Evolutionary conservation across 2,329 filamentous ascomycete genomes (phyloP), one percentile per base, ranked within the genome.

Genomic region (Colletotrichum sp.): DNA sequence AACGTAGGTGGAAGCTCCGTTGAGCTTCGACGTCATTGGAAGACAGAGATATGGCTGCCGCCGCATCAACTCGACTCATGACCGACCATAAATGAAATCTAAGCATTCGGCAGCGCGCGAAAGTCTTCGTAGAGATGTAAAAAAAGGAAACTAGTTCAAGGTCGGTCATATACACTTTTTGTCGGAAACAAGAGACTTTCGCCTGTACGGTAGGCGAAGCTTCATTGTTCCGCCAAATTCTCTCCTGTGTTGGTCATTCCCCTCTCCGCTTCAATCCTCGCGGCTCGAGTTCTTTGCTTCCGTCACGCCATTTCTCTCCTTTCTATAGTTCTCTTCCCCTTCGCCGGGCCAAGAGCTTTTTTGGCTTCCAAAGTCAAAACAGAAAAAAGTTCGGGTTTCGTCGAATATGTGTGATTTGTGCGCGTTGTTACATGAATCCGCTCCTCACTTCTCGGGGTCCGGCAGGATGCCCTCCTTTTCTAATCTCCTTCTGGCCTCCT

Each of bases 391-490:
- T 63, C 59, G 30, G 30, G 59, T 34, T 36, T 52, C 69, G 69
- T 59, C 60, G 69, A 66, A 44, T 39, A 64, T 55, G 15, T 64
- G 67, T 25, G 15, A 19, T 69, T 57, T 30, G 30, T 16, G 28
- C n/a, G 57, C 48, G 55, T 68, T 16, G 15, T 59, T n/a, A 64
- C 32, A 57, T 48, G 34, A 86, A 80, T 84, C 91, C 90, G 87
- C 91, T 90, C 85, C 92, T 90, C 75, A 77, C 74, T 91, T 86
- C 79, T 88, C 86, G 55, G 94, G 94, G 82, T 98, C 96, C 82
- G 95, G 92, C 83, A 98, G 88, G 83, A 98, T 96, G 76, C 97
- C 97, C 89, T 99, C 97, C 76, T 93, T 94, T 89, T 99, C 97
- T 91, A 99, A 93, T 88, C 97, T 92, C 88, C 97, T 92, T 83